Percentiles rank a stretch among this genome's conserved stretches.
Evolutionary conservation across 495 filamentous ascomycete genomes (phyloP).

Genomic region (Aspergillus olivimuriae): DNA sequence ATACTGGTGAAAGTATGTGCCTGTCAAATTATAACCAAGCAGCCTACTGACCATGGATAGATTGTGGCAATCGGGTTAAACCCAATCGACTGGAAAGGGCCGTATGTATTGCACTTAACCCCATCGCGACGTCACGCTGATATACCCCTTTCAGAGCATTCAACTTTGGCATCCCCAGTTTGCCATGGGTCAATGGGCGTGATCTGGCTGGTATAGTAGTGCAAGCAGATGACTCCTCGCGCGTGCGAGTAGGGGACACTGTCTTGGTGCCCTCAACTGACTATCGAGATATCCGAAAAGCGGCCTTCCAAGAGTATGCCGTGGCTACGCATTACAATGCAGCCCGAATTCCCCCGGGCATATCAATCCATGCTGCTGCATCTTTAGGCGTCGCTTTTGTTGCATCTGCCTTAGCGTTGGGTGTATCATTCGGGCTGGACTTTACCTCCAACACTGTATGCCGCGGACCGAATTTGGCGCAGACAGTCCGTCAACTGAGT

Average conservation of each 20-base stretch:
- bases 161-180: slow-evolving; percentile 56
- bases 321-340: slow-evolving; percentile 58
- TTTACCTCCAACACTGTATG: slow-evolving; percentile 32
- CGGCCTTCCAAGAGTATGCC: slow-evolving; percentile 63
- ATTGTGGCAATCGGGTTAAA: slow-evolving; percentile 57
- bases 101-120: slow-evolving; percentile 35
- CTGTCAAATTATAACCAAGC: not conserved
- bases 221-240: slow-evolving; percentile 35
- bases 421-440: slow-evolving; percentile 56
- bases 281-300: slow-evolving; percentile 63
- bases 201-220: slow-evolving; percentile 56
- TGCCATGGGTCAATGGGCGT: slow-evolving; percentile 62
- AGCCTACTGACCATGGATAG: slow-evolving; percentile 14
- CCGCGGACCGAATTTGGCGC: slow-evolving; percentile 48
- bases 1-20: slow-evolving; percentile 45
- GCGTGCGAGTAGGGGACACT: slow-evolving; percentile 47
- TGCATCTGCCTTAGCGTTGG: slow-evolving; percentile 50
- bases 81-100: slow-evolving; percentile 69
- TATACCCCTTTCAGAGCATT: slow-evolving; percentile 40
- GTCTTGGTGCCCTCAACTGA: slow-evolving; percentile 63
- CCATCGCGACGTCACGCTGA: not conserved
- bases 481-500: slow-evolving; percentile 32
- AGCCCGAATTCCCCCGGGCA: slow-evolving; percentile 44
- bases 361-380: slow-evolving; percentile 46
- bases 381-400: slow-evolving; percentile 61